phyloP scores from a whole-genome alignment of 441 rosid species.

The Pelargonium australe region DNA sequence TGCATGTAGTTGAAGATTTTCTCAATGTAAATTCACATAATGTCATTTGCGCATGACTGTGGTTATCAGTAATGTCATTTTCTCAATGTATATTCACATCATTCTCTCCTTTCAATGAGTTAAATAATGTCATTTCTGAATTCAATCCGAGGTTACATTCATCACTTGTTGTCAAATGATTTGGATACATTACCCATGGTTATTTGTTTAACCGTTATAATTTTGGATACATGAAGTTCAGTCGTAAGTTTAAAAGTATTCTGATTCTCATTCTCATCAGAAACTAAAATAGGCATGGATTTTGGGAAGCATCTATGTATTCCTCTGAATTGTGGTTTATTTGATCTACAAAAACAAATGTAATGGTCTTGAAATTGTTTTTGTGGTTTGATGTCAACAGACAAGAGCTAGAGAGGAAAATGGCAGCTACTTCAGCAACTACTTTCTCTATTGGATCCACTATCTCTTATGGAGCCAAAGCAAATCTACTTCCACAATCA shows the following conservation, averaged over 20 bases:
- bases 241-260: neutral
- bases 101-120: no score
- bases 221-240: neutral
- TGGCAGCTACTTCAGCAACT: constrained; percentile 76
- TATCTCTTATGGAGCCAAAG: constrained; percentile 41
- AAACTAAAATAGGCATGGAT: neutral
- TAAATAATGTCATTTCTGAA: no score
- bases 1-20: no score
- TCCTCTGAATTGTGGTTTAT: neutral
- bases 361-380: constrained; percentile 5
- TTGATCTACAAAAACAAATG: neutral
- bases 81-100: no score
- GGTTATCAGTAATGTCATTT: no score
- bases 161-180: no score
- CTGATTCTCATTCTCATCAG: neutral
- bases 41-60: no score
- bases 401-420: constrained; percentile 25
- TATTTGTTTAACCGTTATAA: no score
- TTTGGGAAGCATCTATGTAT: neutral
- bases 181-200: no score
- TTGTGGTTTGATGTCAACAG: neutral
- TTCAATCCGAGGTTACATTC: no score
- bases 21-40: no score
- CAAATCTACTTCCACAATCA: constrained; percentile 33
- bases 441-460: constrained; percentile 51